Evolutionary conservation across 2,329 filamentous ascomycete genomes (phyloP).

Genomic region (Trichoderma citrinoviride): DNA sequence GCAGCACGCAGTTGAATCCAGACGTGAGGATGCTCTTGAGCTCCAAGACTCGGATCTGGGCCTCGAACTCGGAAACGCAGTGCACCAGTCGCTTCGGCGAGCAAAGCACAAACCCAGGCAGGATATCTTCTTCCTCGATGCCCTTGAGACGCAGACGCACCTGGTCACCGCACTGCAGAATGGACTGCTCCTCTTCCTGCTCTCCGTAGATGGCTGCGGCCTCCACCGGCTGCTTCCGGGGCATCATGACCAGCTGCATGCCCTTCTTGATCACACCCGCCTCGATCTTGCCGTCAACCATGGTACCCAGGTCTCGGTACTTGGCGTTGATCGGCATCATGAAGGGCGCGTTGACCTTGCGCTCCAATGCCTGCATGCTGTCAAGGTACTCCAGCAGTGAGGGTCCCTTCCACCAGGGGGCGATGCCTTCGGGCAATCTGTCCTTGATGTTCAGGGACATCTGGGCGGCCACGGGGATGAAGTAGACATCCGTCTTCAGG

Average conservation of each 20-base stretch:
- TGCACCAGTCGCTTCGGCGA: conserved; percentile 92
- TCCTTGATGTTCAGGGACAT: conserved; percentile 84
- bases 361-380: conserved; percentile 85
- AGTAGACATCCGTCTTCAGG: conserved; percentile 85
- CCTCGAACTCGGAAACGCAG: conserved; percentile 85
- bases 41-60: conserved; percentile 92
- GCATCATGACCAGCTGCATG: conserved; percentile 87
- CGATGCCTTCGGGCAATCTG: conserved; percentile 71
- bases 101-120: conserved; percentile 94
- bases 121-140: conserved; percentile 94
- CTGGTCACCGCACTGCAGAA: conserved; percentile 89
- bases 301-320: conserved; percentile 95
- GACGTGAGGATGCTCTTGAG: conserved; percentile 91
- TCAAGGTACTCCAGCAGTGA: conserved; percentile 96
- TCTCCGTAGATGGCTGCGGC: conserved; percentile 89
- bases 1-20: conserved; percentile 96
- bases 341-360: conserved; percentile 95
- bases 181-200: conserved; percentile 84
- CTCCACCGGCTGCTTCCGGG: conserved; percentile 78
- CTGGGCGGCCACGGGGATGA: conserved; percentile 96
- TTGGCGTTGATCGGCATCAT: conserved; percentile 99
- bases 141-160: conserved; percentile 88
- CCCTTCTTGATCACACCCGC: conserved; percentile 92
- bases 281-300: conserved; percentile 97
- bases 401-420: conserved; percentile 83